Evolutionary conservation across 805 yeast species (phyloP).

Genomic region (Ogataea ramenticola): DNA sequence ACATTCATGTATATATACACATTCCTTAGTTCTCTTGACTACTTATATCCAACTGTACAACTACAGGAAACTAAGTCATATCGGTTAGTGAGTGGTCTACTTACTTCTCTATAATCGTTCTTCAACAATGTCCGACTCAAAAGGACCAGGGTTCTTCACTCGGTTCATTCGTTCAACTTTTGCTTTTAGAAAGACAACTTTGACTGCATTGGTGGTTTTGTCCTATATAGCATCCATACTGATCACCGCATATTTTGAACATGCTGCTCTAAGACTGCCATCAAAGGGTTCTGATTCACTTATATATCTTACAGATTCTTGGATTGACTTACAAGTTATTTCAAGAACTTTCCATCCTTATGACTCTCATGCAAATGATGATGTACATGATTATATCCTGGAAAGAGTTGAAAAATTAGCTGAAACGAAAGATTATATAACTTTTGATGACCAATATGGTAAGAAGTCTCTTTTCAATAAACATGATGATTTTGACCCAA

Average conservation of each 20-base stretch:
- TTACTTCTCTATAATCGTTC: too few relatives aligned
- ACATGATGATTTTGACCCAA: constrained; percentile 39
- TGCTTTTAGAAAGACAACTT: constrained; percentile 68
- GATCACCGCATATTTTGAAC: constrained; percentile 27
- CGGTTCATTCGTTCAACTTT: constrained; percentile 40
- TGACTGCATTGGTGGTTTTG: constrained; percentile 46
- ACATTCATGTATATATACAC: too few relatives aligned
- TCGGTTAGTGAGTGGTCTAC: too few relatives aligned
- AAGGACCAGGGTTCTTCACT: constrained; percentile 13
- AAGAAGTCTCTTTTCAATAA: constrained; percentile 39
- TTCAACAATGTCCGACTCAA: background rate
- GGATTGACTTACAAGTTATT: constrained; percentile 69
- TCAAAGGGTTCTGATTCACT: constrained; percentile 23
- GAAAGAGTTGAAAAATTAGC: constrained; percentile 33
- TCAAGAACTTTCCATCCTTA: constrained; percentile 71
- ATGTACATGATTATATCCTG: constrained; percentile 61
- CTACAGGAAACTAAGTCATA: too few relatives aligned
- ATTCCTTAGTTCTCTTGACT: too few relatives aligned
- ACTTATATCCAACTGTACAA: too few relatives aligned
- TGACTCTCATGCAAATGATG: constrained; percentile 67
- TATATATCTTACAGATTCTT: constrained; percentile 35
- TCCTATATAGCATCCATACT: constrained; percentile 37
- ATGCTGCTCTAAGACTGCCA: constrained; percentile 37
- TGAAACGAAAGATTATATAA: constrained; percentile 22
- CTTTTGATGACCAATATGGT: constrained; percentile 34